Evolutionary conservation across 225 moss, liverwort and hornwort genomes (phyloP), one percentile per base, ranked within the genome.

Genomic region (Ulota crispa): DNA sequence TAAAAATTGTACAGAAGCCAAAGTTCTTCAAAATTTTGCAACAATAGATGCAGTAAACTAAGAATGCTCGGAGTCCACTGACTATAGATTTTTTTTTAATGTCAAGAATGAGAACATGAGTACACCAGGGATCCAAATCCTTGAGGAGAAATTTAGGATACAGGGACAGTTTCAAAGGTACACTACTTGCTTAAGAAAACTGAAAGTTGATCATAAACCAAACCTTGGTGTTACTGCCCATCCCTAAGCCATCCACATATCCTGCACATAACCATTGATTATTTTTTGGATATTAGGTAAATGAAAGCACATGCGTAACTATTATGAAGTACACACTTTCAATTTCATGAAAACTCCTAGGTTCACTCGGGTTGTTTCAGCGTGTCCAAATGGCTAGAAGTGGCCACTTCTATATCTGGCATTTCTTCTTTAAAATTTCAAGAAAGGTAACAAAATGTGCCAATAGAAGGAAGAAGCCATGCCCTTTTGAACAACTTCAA

Each of bases 201-300:
- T 31, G 24, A 52, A 27, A 34, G 54, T 53, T 23, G 72, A 3
- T 50, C 53, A 55, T 55, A 26, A 76, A 61, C 54, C 68, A 71
- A 55, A 94, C 94, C 94, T 94, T 94, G 37, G 86, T 92, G 80
- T 94, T 92, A 83, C 89, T 92, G 77, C 94, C 94, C 91, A 92
- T 85, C 71, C 77, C 87, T 57, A 91, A 84, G 73, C 92, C 94
- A 84, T 94, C 94, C 73, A 94, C 92, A 47, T 92, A 83, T 64
- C 94, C 92, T 94, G 91, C 76, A 81, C 74, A 87, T n/a, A n/a
- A 43, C 19, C 62, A 45, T 68, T 4, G 28, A 45, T 47, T 61
- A 5, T 5, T 55, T 61, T 41, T 68, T 62, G 3, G 20, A 77
- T 43, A 24, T 77, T 63, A 82, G 32, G 41, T 18, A 5, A 2